Percentiles rank a stretch among this genome's conserved stretches.
Evolutionary conservation across 805 yeast species (phyloP).

Genomic region (Ogataea paraovalis): DNA sequence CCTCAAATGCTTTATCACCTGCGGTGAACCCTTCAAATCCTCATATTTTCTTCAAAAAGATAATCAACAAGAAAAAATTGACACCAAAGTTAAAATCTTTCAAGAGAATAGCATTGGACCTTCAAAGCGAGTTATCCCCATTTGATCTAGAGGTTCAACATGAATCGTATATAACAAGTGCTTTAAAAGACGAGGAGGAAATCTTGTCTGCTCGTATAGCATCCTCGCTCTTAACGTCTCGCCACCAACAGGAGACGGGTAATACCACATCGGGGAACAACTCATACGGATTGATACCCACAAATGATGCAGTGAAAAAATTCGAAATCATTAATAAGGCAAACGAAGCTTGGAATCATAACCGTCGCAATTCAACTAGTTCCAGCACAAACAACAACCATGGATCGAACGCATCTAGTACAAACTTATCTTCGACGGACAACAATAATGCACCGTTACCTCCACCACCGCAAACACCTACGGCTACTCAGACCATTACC

Average conservation of each 20-base stretch:
- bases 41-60: constrained; percentile 28
- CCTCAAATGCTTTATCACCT: neutral
- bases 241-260: constrained; percentile 1
- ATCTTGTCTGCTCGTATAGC: constrained; percentile 15
- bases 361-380: constrained; percentile 12
- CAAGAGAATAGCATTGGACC: constrained; percentile 31
- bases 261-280: constrained; percentile 4
- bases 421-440: neutral
- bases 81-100: constrained; percentile 35
- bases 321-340: constrained; percentile 34
- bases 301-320: constrained; percentile 24
- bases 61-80: constrained; percentile 25
- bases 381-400: neutral
- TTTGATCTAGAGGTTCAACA: constrained; percentile 33
- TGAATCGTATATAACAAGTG: constrained; percentile 32
- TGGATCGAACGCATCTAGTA: neutral
- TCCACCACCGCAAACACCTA: neutral
- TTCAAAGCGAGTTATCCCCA: constrained; percentile 33
- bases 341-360: constrained; percentile 34
- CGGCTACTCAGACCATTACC: constrained; percentile 1
- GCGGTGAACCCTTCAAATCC: constrained; percentile 9
- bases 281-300: neutral
- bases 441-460: neutral
- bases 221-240: constrained; percentile 9
- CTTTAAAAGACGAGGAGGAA: constrained; percentile 29